These are phyloP conservation scores for Alternaria hordeiaustralica DNA, from an alignment of 2,329 filamentous ascomycete genomes.

Conservation along the genomic window DNA sequence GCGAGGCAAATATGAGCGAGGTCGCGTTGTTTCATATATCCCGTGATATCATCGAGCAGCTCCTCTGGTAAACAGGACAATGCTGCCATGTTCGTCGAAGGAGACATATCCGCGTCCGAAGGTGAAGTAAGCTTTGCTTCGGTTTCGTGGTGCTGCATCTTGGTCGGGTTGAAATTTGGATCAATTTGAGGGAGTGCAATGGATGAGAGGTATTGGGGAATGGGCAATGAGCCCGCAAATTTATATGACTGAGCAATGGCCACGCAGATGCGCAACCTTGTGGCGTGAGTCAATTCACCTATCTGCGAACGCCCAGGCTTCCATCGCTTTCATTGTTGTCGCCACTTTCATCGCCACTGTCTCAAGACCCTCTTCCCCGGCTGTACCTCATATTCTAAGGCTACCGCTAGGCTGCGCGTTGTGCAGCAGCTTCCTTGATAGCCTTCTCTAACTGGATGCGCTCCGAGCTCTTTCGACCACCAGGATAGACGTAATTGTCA, in stretches of 20 bases:
- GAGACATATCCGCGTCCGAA: background rate
- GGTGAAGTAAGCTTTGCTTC: background rate
- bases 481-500: background rate
- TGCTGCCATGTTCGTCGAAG: background rate
- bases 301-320: background rate
- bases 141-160: background rate
- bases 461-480: background rate
- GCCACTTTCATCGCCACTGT: background rate
- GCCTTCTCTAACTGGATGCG: rapidly evolving
- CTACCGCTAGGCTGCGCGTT: background rate
- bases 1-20: background rate
- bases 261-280: background rate
- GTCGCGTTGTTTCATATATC: background rate
- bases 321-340: background rate
- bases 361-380: background rate
- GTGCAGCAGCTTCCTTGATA: background rate
- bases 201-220: background rate
- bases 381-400: no score
- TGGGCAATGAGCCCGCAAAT: background rate
- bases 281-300: background rate
- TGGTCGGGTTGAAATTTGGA: background rate
- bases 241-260: background rate
- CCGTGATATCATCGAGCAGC: background rate
- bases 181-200: background rate
- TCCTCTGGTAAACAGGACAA: background rate